Base-by-base conservation (phyloP, 129 eudicot species). In the carrot (Daucus carota) region DNA sequence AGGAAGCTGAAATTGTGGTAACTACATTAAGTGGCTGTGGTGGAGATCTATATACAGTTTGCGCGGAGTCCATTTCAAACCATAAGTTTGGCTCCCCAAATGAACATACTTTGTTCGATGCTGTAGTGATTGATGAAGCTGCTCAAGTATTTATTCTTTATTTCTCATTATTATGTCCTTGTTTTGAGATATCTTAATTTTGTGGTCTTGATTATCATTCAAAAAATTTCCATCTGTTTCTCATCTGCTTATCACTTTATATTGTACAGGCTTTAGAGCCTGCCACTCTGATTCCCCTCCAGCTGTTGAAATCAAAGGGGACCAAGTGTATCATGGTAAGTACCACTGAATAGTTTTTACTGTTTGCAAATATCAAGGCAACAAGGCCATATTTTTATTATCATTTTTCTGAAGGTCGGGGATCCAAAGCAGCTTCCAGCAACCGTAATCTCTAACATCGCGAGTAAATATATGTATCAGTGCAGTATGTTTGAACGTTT, bases 351-450 rank as follows among this genome's bases (percentile, higher is more conserved):
- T 74, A 32, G 44, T 28, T 63, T 20, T 67, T 20, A 5, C 74
- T 24, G 31, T 67, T 73, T 36, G 36, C 75, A 11, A 54, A 38
- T 34, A 41, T 1, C 33, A 29, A 14, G 75, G 33, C 63, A 5
- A 66, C 2, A 44, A 22, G 13, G 24, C 36, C 24, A 6, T 33
- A 3, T 24, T 50, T n/a, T 54, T 18, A 47, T 12, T 45, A 22
- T 20, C 22, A 28, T 13, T 15, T 80, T 76, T 62, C 74, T 83
- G 13, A 78, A 93, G 98, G 97, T 93, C 81, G 96, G 98, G 50
- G 99, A 95, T 84, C 99, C 99, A 43, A 95, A 95, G 85, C 99
- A 95, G 93, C 99, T 95, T 82, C 97, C 99, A 70, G 99, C 97
- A 5, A 95, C 97, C 22, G 97, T 95, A 72, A 86, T 95, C 73